A percentile compares a stretch with the other conserved stretches of the same genome.
Evolutionary conservation across 805 yeast genomes (phyloP).

Genomic region (Wickerhamomyces queroliae): DNA sequence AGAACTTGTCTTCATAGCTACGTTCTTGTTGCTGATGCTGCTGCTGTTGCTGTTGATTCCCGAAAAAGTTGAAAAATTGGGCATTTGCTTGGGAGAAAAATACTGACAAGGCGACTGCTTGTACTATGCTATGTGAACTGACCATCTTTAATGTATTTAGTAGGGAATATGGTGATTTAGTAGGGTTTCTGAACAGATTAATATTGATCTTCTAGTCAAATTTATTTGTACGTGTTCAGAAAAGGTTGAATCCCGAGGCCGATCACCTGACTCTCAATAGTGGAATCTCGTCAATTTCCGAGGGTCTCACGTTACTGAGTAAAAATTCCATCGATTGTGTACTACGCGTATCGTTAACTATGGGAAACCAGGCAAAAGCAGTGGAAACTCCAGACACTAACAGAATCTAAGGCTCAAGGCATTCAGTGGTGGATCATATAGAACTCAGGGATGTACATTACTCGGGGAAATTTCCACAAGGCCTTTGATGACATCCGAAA

Average conservation of each 20-base stretch:
- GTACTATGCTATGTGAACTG: not conserved
- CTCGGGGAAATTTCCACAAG: constrained; percentile 59
- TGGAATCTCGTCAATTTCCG: not conserved
- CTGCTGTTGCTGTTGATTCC: constrained; percentile 31
- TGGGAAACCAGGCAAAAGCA: too few species aligned
- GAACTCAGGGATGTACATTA: constrained; percentile 74
- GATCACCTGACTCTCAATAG: not conserved
- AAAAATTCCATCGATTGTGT: not conserved
- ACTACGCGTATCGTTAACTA: not conserved
- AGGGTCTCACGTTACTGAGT: not conserved
- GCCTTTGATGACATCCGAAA: constrained; percentile 64
- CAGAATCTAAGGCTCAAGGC: too few species aligned
- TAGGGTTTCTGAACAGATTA: too few species aligned
- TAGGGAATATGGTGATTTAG: too few species aligned
- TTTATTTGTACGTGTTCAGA: not conserved
- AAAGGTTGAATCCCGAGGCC: not conserved
- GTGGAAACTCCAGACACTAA: too few species aligned
- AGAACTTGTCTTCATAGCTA: constrained; percentile 29
- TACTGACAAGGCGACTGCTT: constrained; percentile 1
- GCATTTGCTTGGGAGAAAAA: constrained; percentile 18
- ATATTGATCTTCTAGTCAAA: too few species aligned
- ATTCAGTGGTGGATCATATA: too few species aligned
- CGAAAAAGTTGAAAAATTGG: constrained; percentile 40
- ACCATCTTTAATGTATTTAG: too few species aligned
- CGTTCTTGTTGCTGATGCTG: constrained; percentile 27